Evolutionary conservation across 495 filamentous ascomycete genomes (phyloP), one percentile per base, ranked within the genome.

Genomic region (Cenococcum geophilum): DNA sequence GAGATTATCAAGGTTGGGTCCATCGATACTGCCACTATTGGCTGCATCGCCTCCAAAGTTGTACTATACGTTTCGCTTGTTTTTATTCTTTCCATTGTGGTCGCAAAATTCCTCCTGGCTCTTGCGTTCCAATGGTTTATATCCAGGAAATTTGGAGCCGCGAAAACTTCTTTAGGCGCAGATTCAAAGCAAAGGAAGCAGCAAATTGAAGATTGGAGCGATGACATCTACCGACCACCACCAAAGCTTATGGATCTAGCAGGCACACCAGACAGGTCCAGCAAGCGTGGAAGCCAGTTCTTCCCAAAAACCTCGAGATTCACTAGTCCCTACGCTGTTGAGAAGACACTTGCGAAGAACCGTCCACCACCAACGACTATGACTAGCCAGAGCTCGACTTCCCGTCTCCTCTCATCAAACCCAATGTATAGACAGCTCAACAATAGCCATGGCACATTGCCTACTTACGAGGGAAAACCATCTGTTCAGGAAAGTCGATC

Each of bases 201-300:
- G 61, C 89, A 97, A 71, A 99, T 99, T 59, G 95, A 99, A 74
- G 92, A 97, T 64, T 99, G 95, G 95, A 87, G 85, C 12, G 92
- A 99, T 61, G 95, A 99, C 66, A 97, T 97, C 68, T 97, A 97
- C 68, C 86, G 90, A 27, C 87, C 91, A 11, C 89, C 89, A 1
- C 89, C 89, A 59, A 86, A 89, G 51, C 76, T 96, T 62, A 76
- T 81, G 0, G 92, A 96, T 61, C 79, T 82, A 64, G 77, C 78
- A 5, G 37, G 43, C 4, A 53, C 50, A 10, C 81, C 82, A 10
- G 89, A 93, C 63, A 80, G 87, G 37, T 74, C 76, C 45, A 89
- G 81, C 78, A 97, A 96, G 76, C 86, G 93, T 60, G 81, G 82
- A 58, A 96, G 89, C 72, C 67, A 79, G 75, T 90, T 92, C 76